Base-by-base conservation (phyloP, 805 yeast genomes). In the Starmerella bombi region DNA sequence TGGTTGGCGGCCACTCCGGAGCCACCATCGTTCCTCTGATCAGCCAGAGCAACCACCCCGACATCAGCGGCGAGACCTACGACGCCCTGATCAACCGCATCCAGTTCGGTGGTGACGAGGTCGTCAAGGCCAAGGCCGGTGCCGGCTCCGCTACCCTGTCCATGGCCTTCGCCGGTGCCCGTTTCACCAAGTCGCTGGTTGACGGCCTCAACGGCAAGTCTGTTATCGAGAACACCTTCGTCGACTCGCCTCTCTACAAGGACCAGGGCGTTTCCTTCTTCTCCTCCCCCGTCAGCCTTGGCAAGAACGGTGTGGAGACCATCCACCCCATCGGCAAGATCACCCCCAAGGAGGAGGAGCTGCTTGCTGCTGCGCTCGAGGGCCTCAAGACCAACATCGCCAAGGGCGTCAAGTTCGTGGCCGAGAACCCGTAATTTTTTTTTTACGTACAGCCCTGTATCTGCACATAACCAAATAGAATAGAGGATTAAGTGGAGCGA, bases 1-100 rank as follows among this genome's bases (percentile, higher is more conserved):
- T 86, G 59, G 88, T 86, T 51, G 96, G 96, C 63, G 96, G 96
- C 56, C 96, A 85, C 77, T 83, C 94, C 45, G 96, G 96, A 66
- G 77, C 79, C 61, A 86, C 96, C 64, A 85, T 85, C 65, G 93
- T 85, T 47, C 96, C 96, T 59, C 70, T 86, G 64, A 68, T 85
- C 62, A 81, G 93, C 48, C 94, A 80, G 69, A 66, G 65, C 83
- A 80, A 71, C 54, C 63, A 59, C 55, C 60, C 66, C 40, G 54
- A 65, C 53, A 66, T 80, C 61, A 66, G 74, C 55, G 74, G 72
- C 52, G 88, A 80, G 61, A 69, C 65, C 66, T 72, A 71, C 57
- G 78, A 73, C 37, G 65, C 69, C 21, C 70, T 84, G 56, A 71
- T 82, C 60, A 73, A 83, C 72, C 78, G 94, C 65, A 82, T 85